Base-by-base conservation (phyloP, 1,284 basidiomycete species). In the Cutaneotrichosporon sp. region DNA sequence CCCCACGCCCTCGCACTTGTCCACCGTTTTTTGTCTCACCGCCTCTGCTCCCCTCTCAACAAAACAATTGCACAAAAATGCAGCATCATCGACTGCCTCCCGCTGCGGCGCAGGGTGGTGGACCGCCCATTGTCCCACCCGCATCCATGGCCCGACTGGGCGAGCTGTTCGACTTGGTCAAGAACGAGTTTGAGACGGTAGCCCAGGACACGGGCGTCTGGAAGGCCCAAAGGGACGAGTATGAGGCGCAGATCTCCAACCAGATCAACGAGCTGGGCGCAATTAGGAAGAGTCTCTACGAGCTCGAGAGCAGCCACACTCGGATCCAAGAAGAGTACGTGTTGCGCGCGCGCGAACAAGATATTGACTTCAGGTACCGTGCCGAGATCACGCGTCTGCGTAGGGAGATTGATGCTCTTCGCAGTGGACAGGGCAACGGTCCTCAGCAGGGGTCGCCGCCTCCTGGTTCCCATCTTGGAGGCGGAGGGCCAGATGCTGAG, bases 191-290 rank as follows among this genome's bases (percentile, higher is more conserved):
- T 67, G 92, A 96, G 55, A 77, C 79, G 48, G 77, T 93, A 55
- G 78, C 83, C 14, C 79, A 81, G 55, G 91, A 96, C 70, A 78
- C 87, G 47, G 78, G 76, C 18, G 68, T 82, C 23, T 79, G 88
- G 66, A 83, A 89, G 59, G 79, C 77, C 34, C 89, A 94, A 76
- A 79, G 89, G 52, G 92, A 96, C 66, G 92, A 97, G 58, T 88
- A 86, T 72, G 92, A 97, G 73, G 79, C 14, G 8, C 64, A 88
- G 87, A 87, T 55, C 78, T 80, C 17, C 77, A 78, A 51, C 26
- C 87, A 88, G 69, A 81, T 87, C 63, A 83, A 81, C 63, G 87
- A 88, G 69, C 75, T 87, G 53, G 84, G 83, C 56, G 79, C 84
- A 69, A 85, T 88, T 64, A 80, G 85, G 56, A 82, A 86, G 66